Conservation (phyloP, 306 rosid species). For the Prunus davidiana region DNA sequence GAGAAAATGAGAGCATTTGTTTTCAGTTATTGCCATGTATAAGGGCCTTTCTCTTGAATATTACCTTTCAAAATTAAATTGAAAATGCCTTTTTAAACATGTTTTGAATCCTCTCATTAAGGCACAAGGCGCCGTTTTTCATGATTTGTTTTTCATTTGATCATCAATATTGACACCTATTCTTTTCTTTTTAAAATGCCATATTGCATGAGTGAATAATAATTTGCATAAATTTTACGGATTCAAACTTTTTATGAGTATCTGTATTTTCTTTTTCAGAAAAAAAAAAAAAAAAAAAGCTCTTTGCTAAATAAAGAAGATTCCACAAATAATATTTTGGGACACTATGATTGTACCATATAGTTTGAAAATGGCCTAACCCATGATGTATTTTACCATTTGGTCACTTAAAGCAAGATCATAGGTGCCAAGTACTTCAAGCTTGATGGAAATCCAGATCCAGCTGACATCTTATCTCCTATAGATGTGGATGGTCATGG, state of each 20-base stretch:
- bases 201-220: no score
- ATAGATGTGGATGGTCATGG: conserved; percentile 82
- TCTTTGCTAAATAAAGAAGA: not conserved
- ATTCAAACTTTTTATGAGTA: not conserved
- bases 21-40: not conserved
- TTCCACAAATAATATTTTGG: not conserved
- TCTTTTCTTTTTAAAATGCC: not conserved
- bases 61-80: not conserved
- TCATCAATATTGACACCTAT: not conserved
- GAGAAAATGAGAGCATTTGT: not conserved
- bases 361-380: not conserved
- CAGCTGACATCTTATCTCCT: conserved; percentile 60
- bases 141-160: no score
- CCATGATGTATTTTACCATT: not conserved
- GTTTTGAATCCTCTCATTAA: no score
- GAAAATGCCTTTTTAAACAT: no score
- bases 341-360: not conserved
- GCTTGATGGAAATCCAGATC: conserved; percentile 48
- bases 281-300: no score
- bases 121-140: no score
- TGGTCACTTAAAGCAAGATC: conserved; percentile 58
- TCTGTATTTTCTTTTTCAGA: not conserved
- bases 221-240: no score
- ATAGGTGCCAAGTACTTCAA: conserved; percentile 87
- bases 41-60: not conserved